Evolutionary conservation across 208 protist species (phyloP), one percentile per base, ranked within the genome.

Genomic region (Leishmania martiniquensis): DNA sequence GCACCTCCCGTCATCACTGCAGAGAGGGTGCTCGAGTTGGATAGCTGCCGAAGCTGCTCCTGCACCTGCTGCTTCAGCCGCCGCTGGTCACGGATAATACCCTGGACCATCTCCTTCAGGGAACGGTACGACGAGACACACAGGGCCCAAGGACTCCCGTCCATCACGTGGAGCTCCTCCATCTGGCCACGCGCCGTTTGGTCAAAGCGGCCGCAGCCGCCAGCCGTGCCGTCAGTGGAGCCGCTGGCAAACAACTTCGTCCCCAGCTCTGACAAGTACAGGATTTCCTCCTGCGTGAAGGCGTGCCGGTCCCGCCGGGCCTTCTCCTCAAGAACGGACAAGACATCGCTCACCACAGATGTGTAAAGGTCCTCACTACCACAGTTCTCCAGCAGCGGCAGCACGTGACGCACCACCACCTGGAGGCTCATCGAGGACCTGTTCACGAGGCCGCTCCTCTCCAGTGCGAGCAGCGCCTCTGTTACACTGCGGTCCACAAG

Each of bases 91-190:
- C 83, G 80, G 25, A 89, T 72, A 42, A 97, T 86, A 42, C 83
- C 85, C 47, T 86, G 76, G 39, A 92, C 29, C 82, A 97, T 95
- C 78, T 97, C 91, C 78, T 92, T 91, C 6, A 97, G 79, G 32
- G 88, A 89, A 32, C 81, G 87, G 83, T 94, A 97, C 17, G 93
- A 91, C 13, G 91, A 85, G n/a, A 91, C 85, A 66, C 90, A 89
- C 39, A 97, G 69, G 2, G 93, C 88, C 86, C 89, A 93, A 44
- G 93, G 93, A 57, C 91, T 91, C 22, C 93, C 93, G 73, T 93
- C 91, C 91, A 97, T 97, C 70, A 97, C 93, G 52, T 93, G 87
- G 74, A 97, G 85, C 80, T 97, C 91, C 85, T 95, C 91, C 84
- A 95, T 87, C 69, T 97, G 93, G 3, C 75, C 90, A 39, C 86